phyloP scores from a whole-genome alignment of 164 flowering plant genomes.

The Nymphaea thermarum region DNA sequence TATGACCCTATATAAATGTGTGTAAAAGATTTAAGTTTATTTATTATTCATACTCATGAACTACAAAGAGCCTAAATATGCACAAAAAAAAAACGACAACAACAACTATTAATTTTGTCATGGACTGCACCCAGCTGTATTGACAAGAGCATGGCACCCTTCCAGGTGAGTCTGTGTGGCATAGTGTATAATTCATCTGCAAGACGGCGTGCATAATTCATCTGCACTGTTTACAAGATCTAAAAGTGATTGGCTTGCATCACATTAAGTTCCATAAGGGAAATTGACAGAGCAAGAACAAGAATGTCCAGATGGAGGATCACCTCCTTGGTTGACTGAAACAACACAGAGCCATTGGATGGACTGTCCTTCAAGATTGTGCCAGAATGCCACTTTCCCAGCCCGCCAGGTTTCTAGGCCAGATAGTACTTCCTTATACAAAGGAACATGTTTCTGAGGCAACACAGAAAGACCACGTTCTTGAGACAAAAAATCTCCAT shows the following conservation, averaged over 20 bases:
- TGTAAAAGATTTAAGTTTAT: too few relatives aligned
- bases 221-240: too few relatives aligned
- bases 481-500: conserved; percentile 34
- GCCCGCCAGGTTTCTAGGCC: conserved; percentile 74
- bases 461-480: conserved; percentile 52
- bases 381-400: conserved; percentile 75
- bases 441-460: conserved; percentile 39
- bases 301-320: not conserved
- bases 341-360: conserved; percentile 75
- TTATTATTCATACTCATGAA: too few relatives aligned
- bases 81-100: too few relatives aligned
- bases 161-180: too few relatives aligned
- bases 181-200: too few relatives aligned
- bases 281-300: not conserved
- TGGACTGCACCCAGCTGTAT: too few relatives aligned
- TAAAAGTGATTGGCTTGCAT: not conserved
- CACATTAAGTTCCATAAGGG: not conserved
- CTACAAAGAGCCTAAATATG: too few relatives aligned
- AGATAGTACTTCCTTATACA: conserved; percentile 75
- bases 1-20: too few relatives aligned
- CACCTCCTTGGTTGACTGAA: conserved; percentile 81
- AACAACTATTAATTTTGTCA: too few relatives aligned
- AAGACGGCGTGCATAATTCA: too few relatives aligned
- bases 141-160: too few relatives aligned
- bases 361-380: conserved; percentile 72